Evolutionary conservation across 2,329 filamentous ascomycete species (phyloP).

Genomic region (Xylariales sp.): DNA sequence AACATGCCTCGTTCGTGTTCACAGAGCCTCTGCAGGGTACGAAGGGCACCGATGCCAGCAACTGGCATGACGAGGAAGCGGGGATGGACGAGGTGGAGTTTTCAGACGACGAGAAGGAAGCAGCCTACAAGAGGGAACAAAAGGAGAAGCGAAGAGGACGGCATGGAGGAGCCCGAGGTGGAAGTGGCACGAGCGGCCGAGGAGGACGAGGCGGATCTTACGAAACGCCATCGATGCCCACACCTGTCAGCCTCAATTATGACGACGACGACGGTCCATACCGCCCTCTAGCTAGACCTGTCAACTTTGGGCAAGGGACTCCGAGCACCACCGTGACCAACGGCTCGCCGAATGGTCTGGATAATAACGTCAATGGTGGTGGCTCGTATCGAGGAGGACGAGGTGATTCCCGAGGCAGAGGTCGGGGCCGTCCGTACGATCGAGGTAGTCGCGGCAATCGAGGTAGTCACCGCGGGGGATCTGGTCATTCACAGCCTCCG

Average conservation of each 20-base stretch:
- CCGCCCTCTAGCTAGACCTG: conserved; percentile 64
- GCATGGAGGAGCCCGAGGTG: conserved; percentile 31
- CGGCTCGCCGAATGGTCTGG: conserved; percentile 16
- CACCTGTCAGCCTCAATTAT: conserved; percentile 57
- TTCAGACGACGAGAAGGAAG: conserved; percentile 93
- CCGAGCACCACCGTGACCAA: conserved; percentile 40
- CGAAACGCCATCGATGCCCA: conserved; percentile 27
- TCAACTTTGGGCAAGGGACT: conserved; percentile 51
- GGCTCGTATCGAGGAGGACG: conserved; percentile 35
- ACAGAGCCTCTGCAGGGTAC: conserved; percentile 72
- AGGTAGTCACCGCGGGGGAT: conserved; percentile 37
- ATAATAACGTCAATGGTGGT: conserved; percentile 15
- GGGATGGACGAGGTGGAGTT: conserved; percentile 86
- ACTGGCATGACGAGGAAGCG: conserved; percentile 89
- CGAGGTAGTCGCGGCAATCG: conserved; percentile 24
- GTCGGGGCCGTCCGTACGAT: conserved; percentile 22
- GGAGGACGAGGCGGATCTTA: conserved; percentile 30
- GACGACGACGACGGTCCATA: conserved; percentile 65
- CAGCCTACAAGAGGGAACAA: conserved; percentile 66
- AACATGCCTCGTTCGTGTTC: conserved; percentile 79
- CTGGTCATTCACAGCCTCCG: conserved; percentile 38
- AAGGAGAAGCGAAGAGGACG: conserved; percentile 59
- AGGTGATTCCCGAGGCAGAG: conserved; percentile 43
- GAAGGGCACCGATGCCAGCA: conserved; percentile 92
- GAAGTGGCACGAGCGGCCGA: conserved; percentile 29